phyloP scores from a whole-genome alignment of 495 filamentous ascomycete species.

The Ramalina intermedia region DNA sequence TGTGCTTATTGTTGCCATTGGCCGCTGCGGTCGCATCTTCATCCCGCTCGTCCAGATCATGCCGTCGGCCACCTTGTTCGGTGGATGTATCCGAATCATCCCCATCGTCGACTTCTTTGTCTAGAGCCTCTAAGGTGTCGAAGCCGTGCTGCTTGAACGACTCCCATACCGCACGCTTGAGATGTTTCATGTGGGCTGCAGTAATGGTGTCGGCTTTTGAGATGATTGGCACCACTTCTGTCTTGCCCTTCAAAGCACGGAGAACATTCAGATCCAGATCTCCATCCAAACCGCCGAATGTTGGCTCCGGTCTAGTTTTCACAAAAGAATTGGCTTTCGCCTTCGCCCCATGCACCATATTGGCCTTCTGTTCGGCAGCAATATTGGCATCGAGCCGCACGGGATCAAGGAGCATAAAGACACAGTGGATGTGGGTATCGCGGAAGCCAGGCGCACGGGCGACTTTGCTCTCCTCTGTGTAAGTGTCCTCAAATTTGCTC shows the following conservation, averaged over 20 bases:
- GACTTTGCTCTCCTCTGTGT: conserved; percentile 95
- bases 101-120: conserved; percentile 54
- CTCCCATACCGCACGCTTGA: conserved; percentile 82
- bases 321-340: conserved; percentile 28
- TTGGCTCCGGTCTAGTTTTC: conserved; percentile 11
- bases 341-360: conserved; percentile 37
- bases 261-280: conserved; percentile 85
- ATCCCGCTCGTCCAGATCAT: conserved; percentile 45
- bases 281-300: conserved; percentile 60
- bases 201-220: conserved; percentile 96
- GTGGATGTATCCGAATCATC: conserved; percentile 16
- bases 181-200: conserved; percentile 76
- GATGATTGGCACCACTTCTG: conserved; percentile 89
- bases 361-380: conserved; percentile 46
- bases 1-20: background rate
- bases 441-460: conserved; percentile 80
- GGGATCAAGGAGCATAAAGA: conserved; percentile 85
- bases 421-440: conserved; percentile 95
- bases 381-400: conserved; percentile 73
- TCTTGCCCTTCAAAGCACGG: conserved; percentile 80
- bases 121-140: conserved; percentile 76
- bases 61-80: conserved; percentile 24
- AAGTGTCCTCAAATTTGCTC: conserved; percentile 96
- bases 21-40: conserved; percentile 30
- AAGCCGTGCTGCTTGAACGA: conserved; percentile 75